Conservation (phyloP, 352 stramenopile species). For the Pythium dissimile region DNA sequence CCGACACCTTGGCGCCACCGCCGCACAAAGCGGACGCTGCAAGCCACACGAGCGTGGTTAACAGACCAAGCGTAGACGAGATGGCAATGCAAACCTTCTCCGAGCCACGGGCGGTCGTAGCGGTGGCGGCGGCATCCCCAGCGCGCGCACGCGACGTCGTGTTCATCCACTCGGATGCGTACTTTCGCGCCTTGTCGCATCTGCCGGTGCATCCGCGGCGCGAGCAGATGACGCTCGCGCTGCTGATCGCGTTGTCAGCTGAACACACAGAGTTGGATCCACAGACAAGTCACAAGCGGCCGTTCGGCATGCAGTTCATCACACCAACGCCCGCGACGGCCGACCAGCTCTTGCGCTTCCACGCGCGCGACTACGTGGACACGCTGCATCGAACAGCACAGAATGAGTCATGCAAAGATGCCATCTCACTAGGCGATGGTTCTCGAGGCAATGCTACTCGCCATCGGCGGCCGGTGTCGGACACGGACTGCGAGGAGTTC, state of each 20-base stretch:
- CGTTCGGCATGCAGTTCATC: conserved; percentile 31
- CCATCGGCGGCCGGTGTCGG: conserved; percentile 1
- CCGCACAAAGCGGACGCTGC: too few relatives aligned
- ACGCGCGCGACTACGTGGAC: conserved; percentile 37
- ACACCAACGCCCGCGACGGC: conserved; percentile 30
- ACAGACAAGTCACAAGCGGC: conserved; percentile 10
- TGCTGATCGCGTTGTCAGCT: conserved; percentile 24
- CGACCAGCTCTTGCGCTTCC: conserved; percentile 31
- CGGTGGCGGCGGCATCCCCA: background rate
- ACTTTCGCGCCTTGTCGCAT: conserved; percentile 28
- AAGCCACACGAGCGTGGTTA: too few relatives aligned
- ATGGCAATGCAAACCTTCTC: too few relatives aligned
- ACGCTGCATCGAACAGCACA: conserved; percentile 15
- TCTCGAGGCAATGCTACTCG: background rate
- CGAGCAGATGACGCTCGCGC: conserved; percentile 42
- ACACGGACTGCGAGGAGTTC: conserved; percentile 24
- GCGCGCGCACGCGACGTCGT: conserved; percentile 8
- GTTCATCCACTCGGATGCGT: conserved; percentile 29
- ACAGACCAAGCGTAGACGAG: too few relatives aligned
- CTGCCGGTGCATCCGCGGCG: conserved; percentile 36
- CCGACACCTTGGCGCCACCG: too few relatives aligned
- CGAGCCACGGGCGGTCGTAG: too few relatives aligned
- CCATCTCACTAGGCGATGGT: background rate
- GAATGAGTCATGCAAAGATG: background rate
- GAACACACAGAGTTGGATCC: too few relatives aligned